Evolutionary conservation across 73 alveolate species (phyloP), one percentile per base, ranked within the genome.

Genomic region (Paramecium biaurelia): DNA sequence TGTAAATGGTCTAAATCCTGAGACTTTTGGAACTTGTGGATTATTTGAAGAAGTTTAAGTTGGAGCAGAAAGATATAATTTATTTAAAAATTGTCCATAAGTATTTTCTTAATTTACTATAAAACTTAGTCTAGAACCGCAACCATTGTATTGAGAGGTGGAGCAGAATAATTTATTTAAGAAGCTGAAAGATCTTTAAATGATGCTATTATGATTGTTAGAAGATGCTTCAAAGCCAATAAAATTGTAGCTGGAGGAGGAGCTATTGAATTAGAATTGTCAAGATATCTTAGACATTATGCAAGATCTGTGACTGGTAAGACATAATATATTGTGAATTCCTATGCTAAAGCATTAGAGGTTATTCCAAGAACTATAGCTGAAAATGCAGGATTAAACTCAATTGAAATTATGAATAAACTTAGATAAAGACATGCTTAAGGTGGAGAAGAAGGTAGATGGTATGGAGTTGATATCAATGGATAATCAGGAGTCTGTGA

Each of bases 131-230:
- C 99, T 28, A 95, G 97, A 95, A 85, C 99, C 2, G 99, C 99
- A 45, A 97, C 99, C 63, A 97, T 98, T 57, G 97, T 98, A 38
- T 93, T 98, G 58, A 96, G 99, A 92, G 99, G 99, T 20, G 99
- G 99, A 21, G 99, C 99, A 26, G 98, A 96, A 88, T 98, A 98
- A 92, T 98, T 96, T 94, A 97, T 98, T 79, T 99, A 96, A 72
- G 99, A 98, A 92, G 99, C 99, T 42, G 99, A 97, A 92, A 94
- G 99, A 82, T 95, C 99, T 4, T 95, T 98, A 56, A 97, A 98
- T 84, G 99, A 98, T 92, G 99, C 99, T 59, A 94, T 98, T 59
- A 97, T 97, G 99, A 92, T 96, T 42, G 99, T 96, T 11, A 93
- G 99, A 85, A 95, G 99, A 94, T 98, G 99, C 58, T 84, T 96